phyloP scores from a whole-genome alignment of 495 filamentous ascomycete species.

The Cercophora sp. region DNA sequence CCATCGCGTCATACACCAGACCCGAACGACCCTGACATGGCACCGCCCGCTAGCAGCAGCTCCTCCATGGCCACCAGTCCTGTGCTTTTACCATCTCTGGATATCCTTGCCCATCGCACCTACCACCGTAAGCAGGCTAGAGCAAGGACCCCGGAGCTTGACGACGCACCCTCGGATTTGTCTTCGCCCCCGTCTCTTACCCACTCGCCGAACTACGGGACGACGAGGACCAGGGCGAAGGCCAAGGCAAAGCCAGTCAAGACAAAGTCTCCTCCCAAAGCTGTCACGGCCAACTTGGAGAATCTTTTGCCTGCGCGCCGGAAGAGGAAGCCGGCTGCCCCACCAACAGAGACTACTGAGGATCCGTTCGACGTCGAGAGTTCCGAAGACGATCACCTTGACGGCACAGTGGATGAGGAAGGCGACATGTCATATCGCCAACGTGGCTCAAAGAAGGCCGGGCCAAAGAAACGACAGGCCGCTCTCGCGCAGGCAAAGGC shows the following conservation, averaged over 20 bases:
- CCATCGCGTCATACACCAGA: conserved; percentile 13
- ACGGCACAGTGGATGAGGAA: conserved; percentile 28
- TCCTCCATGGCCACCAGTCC: conserved; percentile 34
- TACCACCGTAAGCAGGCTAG: conserved; percentile 22
- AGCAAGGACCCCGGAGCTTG: conserved; percentile 25
- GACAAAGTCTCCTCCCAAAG: conserved; percentile 24
- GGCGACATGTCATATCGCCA: conserved; percentile 37
- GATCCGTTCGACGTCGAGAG: conserved; percentile 23
- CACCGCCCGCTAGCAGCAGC: conserved; percentile 42
- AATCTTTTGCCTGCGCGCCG: conserved; percentile 38
- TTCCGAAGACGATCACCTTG: conserved; percentile 15
- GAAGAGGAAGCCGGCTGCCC: conserved; percentile 1
- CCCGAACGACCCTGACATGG: conserved; percentile 39
- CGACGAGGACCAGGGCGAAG: conserved; percentile 15
- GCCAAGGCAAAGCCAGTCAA: conserved; percentile 22
- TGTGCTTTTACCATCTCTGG: conserved; percentile 37
- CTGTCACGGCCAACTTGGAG: conserved; percentile 42
- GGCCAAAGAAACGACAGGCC: neutral
- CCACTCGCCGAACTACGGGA: conserved; percentile 44
- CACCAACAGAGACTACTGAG: conserved; percentile 3
- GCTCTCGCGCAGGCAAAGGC: conserved; percentile 5
- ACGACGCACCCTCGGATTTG: conserved; percentile 31
- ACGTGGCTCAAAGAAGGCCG: neutral
- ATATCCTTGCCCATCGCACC: conserved; percentile 33
- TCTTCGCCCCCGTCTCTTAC: conserved; percentile 50